A percentile compares a stretch with the other conserved stretches of the same genome.
Evolutionary conservation across 2,329 filamentous ascomycete species (phyloP).

Genomic region (Fusarium ramigenum): DNA sequence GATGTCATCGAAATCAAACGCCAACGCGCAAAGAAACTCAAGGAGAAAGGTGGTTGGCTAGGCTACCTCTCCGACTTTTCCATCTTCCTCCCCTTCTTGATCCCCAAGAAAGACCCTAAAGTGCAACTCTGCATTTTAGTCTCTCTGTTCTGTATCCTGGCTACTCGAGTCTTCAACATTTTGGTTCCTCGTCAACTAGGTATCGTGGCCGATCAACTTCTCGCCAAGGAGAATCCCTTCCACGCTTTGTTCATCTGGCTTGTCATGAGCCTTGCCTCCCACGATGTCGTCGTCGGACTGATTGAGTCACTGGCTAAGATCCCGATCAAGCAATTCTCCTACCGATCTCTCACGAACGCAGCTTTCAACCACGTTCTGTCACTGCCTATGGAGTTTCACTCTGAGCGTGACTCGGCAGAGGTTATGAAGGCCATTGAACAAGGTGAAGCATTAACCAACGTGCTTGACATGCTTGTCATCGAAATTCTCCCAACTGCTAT

Average conservation of each 20-base stretch:
- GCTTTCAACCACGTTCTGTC: slow-evolving; percentile 74
- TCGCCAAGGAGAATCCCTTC: slow-evolving; percentile 36
- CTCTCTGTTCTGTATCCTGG: slow-evolving; percentile 36
- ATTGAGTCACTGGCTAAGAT: slow-evolving; percentile 45
- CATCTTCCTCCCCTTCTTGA: slow-evolving; percentile 45
- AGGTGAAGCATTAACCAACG: slow-evolving; percentile 65
- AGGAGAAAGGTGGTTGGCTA: slow-evolving; percentile 45
- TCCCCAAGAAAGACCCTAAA: slow-evolving; percentile 45
- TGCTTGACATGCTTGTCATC: slow-evolving; percentile 69
- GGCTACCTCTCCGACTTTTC: slow-evolving; percentile 46
- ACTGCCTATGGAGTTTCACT: slow-evolving; percentile 77
- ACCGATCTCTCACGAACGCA: slow-evolving; percentile 65
- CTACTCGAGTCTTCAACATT: slow-evolving; percentile 43
- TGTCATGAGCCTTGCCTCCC: slow-evolving; percentile 11
- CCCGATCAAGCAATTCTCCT: slow-evolving; percentile 52
- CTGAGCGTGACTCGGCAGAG: slow-evolving; percentile 70
- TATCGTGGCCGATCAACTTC: slow-evolving; percentile 43
- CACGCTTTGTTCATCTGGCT: slow-evolving; percentile 33
- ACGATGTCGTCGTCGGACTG: slow-evolving; percentile 14
- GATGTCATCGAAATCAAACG: slow-evolving; percentile 41
- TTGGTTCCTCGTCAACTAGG: slow-evolving; percentile 47
- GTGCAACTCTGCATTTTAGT: slow-evolving; percentile 44
- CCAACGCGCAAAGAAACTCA: slow-evolving; percentile 40
- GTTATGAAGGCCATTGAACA: slow-evolving; percentile 72
- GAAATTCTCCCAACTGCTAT: slow-evolving; percentile 68